Base-by-base conservation (phyloP, 2,329 filamentous ascomycete species). In the Parasarocladium wereldwijsianum region DNA sequence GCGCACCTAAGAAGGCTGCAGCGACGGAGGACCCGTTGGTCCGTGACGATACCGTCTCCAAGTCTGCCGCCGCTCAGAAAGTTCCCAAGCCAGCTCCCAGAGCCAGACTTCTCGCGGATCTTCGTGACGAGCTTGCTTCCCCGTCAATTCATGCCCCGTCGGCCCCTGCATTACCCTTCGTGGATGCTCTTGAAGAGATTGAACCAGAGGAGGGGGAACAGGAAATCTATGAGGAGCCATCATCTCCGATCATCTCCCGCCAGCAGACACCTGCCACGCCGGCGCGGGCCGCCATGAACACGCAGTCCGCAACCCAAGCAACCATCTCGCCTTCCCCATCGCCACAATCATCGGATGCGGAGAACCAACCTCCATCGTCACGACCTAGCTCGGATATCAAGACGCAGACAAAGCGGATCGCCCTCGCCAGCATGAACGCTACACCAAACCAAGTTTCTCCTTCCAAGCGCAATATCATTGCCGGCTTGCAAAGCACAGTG, bases 271-370 rank as follows among this genome's bases (percentile, higher is more conserved):
- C 28, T 4, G 28, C 28, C 9, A 66, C 66, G 1, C 63, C 65
- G 3, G 47, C 48, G 13, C 40, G 54, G 21, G 38, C 44, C 22
- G 45, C 53, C 15, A 62, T 61, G 1, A 58, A 65, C 2, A 58
- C 58, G 0, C 54, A 58, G 2, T 58, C 60, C 5, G 62, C 66
- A 8, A 62, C 59, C 32, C 69, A 73, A 37, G 50, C 69, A 9
- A 67, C 54, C 2, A 40, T 69, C 5, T 71, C 70, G 1, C 75
- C 73, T 0, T 80, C 76, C 0, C 66, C 67, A 12, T 80, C 79
- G 1, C 76, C 76, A 0, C 79, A 83, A 41, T 77, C 79, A 2
- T 86, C 81, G 0, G 77, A 90, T 45, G 78, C 77, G 0, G 82
- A 90, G 49, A 87, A 87, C 40, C 73, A 70, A 27, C 79, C 79